These are phyloP conservation scores for Dovyalis caffra DNA, from an alignment of 345 rosid species.

Conservation along the genomic window DNA sequence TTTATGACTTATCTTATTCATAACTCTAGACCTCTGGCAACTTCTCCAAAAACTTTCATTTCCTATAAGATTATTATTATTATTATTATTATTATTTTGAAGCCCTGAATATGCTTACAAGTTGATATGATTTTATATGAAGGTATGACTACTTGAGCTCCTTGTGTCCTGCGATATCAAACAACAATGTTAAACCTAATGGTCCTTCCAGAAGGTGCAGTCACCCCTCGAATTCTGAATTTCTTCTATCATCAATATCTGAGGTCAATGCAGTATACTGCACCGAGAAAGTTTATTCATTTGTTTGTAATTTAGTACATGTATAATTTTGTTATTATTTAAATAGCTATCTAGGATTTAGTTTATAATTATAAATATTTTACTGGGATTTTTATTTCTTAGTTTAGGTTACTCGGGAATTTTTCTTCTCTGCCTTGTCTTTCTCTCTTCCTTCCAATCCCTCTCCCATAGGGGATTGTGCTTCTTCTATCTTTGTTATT, in stretches of 20 bases:
- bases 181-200: conserved; percentile 34
- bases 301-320: too few species aligned
- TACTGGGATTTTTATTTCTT: too few species aligned
- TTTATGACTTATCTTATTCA: conserved; percentile 12
- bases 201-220: conserved; percentile 54
- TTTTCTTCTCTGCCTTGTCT: too few species aligned
- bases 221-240: not conserved
- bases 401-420: too few species aligned
- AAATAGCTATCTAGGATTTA: too few species aligned
- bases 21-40: not conserved
- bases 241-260: not conserved
- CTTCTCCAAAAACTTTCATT: not conserved
- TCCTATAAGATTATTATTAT: not conserved
- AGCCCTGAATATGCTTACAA: conserved; percentile 1
- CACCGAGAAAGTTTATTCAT: too few species aligned
- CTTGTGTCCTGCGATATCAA: conserved; percentile 58
- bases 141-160: conserved; percentile 68
- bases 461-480: too few species aligned
- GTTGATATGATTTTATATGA: conserved; percentile 24
- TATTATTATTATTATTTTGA: too few species aligned
- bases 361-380: too few species aligned
- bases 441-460: too few species aligned
- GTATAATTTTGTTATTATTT: too few species aligned
- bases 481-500: too few species aligned
- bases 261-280: not conserved